phyloP scores from a whole-genome alignment of 768 basidiomycete genomes.

The Kwoniella mangroviensis region DNA sequence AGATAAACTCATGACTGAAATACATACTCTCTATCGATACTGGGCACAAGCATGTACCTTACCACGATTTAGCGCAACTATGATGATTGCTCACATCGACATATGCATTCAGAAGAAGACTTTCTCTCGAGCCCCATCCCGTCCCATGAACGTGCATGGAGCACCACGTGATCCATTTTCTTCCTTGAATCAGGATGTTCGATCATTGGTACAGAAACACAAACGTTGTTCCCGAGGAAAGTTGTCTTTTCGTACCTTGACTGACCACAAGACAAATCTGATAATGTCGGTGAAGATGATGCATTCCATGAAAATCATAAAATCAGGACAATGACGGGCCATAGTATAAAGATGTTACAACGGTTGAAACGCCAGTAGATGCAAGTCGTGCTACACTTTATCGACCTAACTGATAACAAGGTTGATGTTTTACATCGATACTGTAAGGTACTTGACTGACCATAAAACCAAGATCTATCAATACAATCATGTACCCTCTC shows the following conservation, averaged over 20 bases:
- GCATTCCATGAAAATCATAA: no score
- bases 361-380: no score
- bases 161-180: not conserved
- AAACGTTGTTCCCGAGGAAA: not conserved
- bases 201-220: not conserved
- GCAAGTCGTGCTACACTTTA: no score
- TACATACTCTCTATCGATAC: no score
- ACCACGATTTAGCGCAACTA: no score
- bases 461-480: not conserved
- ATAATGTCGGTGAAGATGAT: not conserved
- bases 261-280: not conserved
- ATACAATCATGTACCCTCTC: not conserved
- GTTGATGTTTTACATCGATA: not conserved
- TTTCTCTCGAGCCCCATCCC: no score
- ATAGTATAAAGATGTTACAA: no score
- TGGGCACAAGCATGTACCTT: no score
- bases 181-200: not conserved
- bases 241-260: conserved; percentile 1
- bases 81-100: no score
- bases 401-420: not conserved
- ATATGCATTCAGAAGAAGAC: no score
- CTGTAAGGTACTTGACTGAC: not conserved
- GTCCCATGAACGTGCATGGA: not conserved
- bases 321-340: no score
- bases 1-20: no score